Conservation (phyloP, 1,284 basidiomycete genomes). For the Volvariella surrecta region DNA sequence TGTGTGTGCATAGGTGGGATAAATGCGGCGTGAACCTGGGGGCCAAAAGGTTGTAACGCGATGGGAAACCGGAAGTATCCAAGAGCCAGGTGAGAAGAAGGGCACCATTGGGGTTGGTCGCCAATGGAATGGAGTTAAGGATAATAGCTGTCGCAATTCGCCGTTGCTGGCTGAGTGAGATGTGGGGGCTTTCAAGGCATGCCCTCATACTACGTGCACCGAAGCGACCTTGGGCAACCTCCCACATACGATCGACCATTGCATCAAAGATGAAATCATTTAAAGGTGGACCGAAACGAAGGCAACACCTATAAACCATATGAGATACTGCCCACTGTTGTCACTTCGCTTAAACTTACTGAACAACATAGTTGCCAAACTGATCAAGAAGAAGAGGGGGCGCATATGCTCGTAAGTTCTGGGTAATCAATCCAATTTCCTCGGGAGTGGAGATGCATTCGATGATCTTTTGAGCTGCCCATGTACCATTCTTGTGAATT, state of each 20-base stretch:
- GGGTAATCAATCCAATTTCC: constrained; percentile 79
- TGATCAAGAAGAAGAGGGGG: constrained; percentile 93
- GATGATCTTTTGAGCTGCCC: constrained; percentile 99
- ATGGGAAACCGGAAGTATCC: constrained; percentile 89
- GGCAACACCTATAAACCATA: constrained; percentile 57
- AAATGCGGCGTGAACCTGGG: constrained; percentile 95
- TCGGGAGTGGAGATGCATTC: constrained; percentile 89
- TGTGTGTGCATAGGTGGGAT: constrained; percentile 95
- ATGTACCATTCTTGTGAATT: constrained; percentile 99
- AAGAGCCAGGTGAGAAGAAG: constrained; percentile 94
- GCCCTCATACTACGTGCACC: constrained; percentile 97
- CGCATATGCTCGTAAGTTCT: constrained; percentile 84
- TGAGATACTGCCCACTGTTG: too few species aligned
- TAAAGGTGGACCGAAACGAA: constrained; percentile 83
- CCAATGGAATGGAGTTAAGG: constrained; percentile 94
- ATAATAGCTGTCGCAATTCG: constrained; percentile 92
- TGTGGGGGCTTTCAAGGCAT: constrained; percentile 85
- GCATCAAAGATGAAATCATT: constrained; percentile 98
- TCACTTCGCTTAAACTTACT: constrained; percentile 41
- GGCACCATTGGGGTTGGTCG: constrained; percentile 96
- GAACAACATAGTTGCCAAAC: constrained; percentile 98
- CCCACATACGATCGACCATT: constrained; percentile 98
- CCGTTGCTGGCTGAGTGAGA: constrained; percentile 84
- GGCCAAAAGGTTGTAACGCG: constrained; percentile 86
- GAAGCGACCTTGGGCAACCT: constrained; percentile 92